phyloP scores from a whole-genome alignment of 371 early-diverging fungal genomes.

The Aphelidium insulamus region DNA sequence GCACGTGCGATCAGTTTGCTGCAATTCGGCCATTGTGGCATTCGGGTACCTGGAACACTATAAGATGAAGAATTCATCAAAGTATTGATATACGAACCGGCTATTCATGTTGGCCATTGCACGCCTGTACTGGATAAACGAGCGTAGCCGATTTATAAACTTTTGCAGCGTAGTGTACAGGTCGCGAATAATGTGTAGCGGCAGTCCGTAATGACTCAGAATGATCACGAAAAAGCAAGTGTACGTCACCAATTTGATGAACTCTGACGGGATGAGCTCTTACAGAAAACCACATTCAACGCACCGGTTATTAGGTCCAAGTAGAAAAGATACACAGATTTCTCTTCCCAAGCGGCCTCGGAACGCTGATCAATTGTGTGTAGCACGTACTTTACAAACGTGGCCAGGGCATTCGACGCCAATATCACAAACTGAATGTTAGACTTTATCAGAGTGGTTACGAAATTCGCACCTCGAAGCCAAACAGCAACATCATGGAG shows the following conservation, averaged over 20 bases:
- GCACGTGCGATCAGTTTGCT: constrained; percentile 64
- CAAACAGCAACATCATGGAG: constrained; percentile 84
- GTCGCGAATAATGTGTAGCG: constrained; percentile 85
- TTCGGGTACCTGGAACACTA: too few relatives aligned
- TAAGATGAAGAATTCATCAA: too few relatives aligned
- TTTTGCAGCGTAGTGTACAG: constrained; percentile 78
- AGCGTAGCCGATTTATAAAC: constrained; percentile 63
- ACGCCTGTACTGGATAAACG: constrained; percentile 65
- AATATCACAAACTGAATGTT: constrained; percentile 54
- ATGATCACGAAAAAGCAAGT: constrained; percentile 62
- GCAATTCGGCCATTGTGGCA: constrained; percentile 60
- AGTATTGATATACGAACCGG: too few relatives aligned
- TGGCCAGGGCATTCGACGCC: constrained; percentile 39
- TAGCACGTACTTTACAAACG: constrained; percentile 53
- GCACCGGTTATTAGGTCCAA: constrained; percentile 52
- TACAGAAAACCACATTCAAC: not conserved
- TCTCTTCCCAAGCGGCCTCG: constrained; percentile 82
- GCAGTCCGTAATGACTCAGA: constrained; percentile 53
- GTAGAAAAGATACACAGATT: constrained; percentile 73
- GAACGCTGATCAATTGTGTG: constrained; percentile 58
- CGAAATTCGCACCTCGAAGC: constrained; percentile 48
- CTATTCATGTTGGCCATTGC: constrained; percentile 89
- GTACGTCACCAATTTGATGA: constrained; percentile 68
- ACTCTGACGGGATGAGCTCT: constrained; percentile 26
- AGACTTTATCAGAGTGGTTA: not conserved